Evolutionary conservation across 73 alveolate genomes (phyloP).

Genomic region (Tetrahymena thermophila): DNA sequence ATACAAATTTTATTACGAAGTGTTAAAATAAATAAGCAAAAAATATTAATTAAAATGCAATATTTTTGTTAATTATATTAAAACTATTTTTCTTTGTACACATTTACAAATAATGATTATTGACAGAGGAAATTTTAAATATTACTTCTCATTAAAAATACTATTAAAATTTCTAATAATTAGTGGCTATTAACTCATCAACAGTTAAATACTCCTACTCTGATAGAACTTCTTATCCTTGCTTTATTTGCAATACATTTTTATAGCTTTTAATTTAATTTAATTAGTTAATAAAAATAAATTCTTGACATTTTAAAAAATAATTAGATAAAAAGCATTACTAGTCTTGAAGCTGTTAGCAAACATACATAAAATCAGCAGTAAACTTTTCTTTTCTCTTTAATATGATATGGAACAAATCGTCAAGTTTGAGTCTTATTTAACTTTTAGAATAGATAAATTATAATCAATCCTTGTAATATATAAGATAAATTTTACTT

Average conservation of each 20-base stretch:
- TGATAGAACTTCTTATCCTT: not conserved
- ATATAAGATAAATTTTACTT: not conserved
- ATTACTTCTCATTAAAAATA: not conserved
- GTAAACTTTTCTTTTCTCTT: not conserved
- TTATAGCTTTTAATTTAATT: not conserved
- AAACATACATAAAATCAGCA: not conserved
- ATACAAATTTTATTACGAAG: too few species aligned
- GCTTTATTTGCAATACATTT: not conserved
- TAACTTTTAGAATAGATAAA: not conserved
- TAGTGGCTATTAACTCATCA: not conserved
- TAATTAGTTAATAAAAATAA: not conserved
- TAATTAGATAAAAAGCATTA: not conserved
- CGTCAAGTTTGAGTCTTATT: not conserved
- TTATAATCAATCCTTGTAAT: not conserved
- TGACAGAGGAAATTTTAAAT: too few species aligned
- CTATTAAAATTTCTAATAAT: not conserved
- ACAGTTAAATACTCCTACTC: not conserved
- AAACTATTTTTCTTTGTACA: too few species aligned
- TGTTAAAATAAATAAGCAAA: too few species aligned
- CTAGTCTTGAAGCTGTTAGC: not conserved
- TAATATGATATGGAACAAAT: not conserved
- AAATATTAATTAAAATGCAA: too few species aligned
- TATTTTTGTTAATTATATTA: too few species aligned
- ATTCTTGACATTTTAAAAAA: not conserved
- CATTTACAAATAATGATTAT: too few species aligned